A percentile compares a stretch with the other conserved stretches of the same genome.
These are phyloP conservation scores for Rhizophora apiculata DNA, from an alignment of 345 rosid genomes.

Conservation along the genomic window DNA sequence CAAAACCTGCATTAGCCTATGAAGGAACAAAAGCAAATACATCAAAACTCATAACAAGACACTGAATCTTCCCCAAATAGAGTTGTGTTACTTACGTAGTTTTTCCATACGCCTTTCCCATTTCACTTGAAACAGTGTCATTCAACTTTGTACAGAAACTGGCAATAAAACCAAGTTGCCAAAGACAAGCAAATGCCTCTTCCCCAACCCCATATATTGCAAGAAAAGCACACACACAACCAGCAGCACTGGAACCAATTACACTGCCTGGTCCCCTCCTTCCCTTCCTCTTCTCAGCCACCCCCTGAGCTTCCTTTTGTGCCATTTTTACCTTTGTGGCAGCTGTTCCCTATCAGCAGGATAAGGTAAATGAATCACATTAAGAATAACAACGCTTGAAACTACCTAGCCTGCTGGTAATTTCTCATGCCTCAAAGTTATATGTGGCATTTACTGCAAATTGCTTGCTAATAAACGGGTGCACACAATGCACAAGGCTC, in stretches of 20 bases:
- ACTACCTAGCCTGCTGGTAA: too few species aligned
- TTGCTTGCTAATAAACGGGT: too few species aligned
- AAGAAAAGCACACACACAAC: constrained; percentile 80
- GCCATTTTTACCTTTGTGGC: constrained; percentile 95
- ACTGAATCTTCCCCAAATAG: background rate
- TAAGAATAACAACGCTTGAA: too few species aligned
- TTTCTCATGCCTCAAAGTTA: too few species aligned
- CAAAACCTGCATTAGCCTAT: background rate
- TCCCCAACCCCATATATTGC: constrained; percentile 70
- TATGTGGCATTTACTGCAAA: too few species aligned
- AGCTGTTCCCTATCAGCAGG: constrained; percentile 69
- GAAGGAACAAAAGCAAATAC: background rate
- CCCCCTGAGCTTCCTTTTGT: constrained; percentile 91
- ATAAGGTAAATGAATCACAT: constrained; percentile 1
- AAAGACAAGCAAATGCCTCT: constrained; percentile 47
- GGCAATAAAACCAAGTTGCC: constrained; percentile 85
- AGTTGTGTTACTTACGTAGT: constrained; percentile 62
- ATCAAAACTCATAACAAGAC: background rate
- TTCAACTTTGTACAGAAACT: constrained; percentile 96
- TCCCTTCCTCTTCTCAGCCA: constrained; percentile 93
- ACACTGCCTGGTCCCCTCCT: constrained; percentile 97
- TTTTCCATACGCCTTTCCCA: constrained; percentile 95
- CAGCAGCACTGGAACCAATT: constrained; percentile 97
- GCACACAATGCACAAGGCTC: too few species aligned
- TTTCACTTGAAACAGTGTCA: constrained; percentile 92